These are phyloP conservation scores for Carpinus viminea DNA, from an alignment of 306 rosid species.

Conservation along the genomic window DNA sequence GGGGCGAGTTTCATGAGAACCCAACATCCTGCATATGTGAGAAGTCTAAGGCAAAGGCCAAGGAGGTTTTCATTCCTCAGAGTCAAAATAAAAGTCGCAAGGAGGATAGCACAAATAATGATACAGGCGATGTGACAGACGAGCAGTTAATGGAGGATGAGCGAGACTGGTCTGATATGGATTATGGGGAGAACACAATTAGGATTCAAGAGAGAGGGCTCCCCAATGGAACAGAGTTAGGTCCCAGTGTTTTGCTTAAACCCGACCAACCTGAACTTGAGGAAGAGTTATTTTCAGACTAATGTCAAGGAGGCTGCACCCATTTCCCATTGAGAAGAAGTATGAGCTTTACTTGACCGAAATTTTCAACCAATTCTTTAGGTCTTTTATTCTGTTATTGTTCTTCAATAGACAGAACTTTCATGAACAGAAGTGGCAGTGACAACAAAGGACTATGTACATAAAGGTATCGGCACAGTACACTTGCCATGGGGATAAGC, in stretches of 20 bases:
- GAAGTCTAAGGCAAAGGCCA: conserved; percentile 27
- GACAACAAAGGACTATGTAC: conserved; percentile 28
- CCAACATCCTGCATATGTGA: conserved; percentile 85
- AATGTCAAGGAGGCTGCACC: conserved; percentile 2
- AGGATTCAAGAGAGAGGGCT: conserved; percentile 8
- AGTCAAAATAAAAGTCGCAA: conserved; percentile 15
- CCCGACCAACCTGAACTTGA: conserved; percentile 48
- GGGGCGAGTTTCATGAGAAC: conserved; percentile 84
- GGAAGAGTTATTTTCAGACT: conserved; percentile 75
- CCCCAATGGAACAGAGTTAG: conserved; percentile 25
- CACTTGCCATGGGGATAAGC: neutral
- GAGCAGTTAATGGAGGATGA: conserved; percentile 50
- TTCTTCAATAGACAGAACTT: neutral
- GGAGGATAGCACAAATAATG: conserved; percentile 25
- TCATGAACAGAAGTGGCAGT: neutral
- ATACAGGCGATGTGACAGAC: conserved; percentile 26
- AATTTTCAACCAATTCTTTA: conserved; percentile 14
- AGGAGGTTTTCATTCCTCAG: conserved; percentile 10
- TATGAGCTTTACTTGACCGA: conserved; percentile 10
- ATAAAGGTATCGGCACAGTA: conserved; percentile 24
- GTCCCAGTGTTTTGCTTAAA: conserved; percentile 30
- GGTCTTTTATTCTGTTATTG: neutral
- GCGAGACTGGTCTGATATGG: conserved; percentile 46
- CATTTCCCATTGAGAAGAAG: neutral
- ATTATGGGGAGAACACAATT: conserved; percentile 41